Base-by-base conservation (phyloP, 345 rosid genomes). In the Fremontodendron californicum region DNA sequence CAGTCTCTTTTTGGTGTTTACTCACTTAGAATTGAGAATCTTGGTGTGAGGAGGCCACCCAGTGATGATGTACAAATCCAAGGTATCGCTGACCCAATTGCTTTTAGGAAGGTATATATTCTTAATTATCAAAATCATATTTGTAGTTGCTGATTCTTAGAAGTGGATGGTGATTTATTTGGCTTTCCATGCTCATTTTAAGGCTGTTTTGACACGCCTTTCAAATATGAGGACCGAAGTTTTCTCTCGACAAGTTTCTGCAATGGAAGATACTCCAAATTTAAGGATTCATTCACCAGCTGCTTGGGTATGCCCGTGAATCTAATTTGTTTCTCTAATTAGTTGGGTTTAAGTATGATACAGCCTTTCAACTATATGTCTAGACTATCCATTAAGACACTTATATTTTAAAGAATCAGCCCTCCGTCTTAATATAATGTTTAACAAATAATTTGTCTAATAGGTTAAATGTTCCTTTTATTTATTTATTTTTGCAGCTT, bases 1-100 rank as follows among this genome's bases (percentile, higher is more conserved):
- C 93, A 91, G 83, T 89, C 95, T 66, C 76, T 83, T 66, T 91
- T 89, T 81, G 94, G 94, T 82, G 87, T 91, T 11, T 87, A 83
- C 85, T 91, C 92, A 48, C 79, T 91, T 58, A 85, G 94, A 78
- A 89, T 91, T 76, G 94, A 91, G 86, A 89, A 89, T 78, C 78
- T 79, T 45, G 93, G 95, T 64, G 88, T 89, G 6, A 88, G 91
- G 77, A 85, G 90, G 82, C 90, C 91, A 21, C 85, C 92, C 0
- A 87, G 90, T 74, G 95, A 91, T 76, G 93, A 87, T 77, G 90
- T 89, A 54, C 88, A 88, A 84, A 91, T 91, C 42, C 88, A 83
- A 78, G 95, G 93, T 51, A 78, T 91, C 71, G 86, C 84, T 19
- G 87, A 89, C 79, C 95, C 95, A 46, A 81, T 45, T 54, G 93